Percentiles rank a stretch among this genome's conserved stretches.
Evolutionary conservation across 2,329 filamentous ascomycete species (phyloP).

Genomic region (Penicillium janthinellum): DNA sequence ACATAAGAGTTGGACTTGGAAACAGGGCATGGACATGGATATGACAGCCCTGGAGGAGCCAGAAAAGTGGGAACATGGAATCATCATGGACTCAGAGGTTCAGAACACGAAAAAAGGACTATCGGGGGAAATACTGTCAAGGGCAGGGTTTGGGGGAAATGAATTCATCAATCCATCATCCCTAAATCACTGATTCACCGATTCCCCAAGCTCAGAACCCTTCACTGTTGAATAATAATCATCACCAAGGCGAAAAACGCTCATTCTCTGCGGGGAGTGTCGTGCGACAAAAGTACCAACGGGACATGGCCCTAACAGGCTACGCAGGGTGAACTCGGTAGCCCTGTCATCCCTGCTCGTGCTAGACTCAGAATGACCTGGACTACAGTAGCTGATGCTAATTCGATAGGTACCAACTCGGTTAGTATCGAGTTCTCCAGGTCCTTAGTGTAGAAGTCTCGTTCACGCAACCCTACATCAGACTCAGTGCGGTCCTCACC

Average conservation of each 20-base stretch:
- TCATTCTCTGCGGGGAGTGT: not conserved
- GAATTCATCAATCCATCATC: not conserved
- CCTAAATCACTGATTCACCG: not conserved
- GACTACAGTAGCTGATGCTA: too few relatives aligned
- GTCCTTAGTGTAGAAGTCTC: not conserved
- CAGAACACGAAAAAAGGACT: not conserved
- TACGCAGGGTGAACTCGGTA: not conserved
- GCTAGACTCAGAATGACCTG: too few relatives aligned
- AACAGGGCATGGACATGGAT: too few relatives aligned
- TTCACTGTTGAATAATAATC: too few relatives aligned
- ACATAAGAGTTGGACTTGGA: not conserved
- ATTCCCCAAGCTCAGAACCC: not conserved
- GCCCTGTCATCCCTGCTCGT: not conserved
- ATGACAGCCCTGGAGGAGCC: too few relatives aligned
- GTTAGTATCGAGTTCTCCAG: not conserved
- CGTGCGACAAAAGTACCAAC: conserved; percentile 23
- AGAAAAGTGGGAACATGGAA: not conserved
- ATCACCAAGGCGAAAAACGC: too few relatives aligned
- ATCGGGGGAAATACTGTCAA: not conserved
- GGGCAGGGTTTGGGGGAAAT: not conserved
- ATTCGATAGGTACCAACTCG: not conserved
- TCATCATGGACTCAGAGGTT: not conserved
- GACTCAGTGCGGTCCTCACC: too few relatives aligned
- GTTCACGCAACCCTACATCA: too few relatives aligned
- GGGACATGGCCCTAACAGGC: not conserved